Conservation (phyloP, 2,329 filamentous ascomycete genomes). For the Pyricularia pennisetigena region DNA sequence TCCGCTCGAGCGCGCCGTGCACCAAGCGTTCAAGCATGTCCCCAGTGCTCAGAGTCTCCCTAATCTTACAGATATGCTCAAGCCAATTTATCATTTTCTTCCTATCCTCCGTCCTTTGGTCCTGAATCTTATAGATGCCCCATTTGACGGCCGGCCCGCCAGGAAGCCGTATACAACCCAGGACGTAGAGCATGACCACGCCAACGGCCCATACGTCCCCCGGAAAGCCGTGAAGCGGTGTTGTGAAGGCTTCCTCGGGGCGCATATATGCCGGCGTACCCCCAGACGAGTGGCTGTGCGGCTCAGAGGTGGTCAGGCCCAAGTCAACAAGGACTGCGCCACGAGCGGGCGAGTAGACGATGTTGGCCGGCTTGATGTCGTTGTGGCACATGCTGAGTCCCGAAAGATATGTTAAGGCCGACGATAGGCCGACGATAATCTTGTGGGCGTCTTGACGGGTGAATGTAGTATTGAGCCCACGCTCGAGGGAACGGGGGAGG, state of each 20-base stretch:
- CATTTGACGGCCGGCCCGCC: too few relatives aligned
- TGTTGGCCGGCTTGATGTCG: conserved; percentile 53
- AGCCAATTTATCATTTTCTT: too few relatives aligned
- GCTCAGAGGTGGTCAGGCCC: conserved; percentile 39
- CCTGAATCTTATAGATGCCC: too few relatives aligned
- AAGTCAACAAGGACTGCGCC: conserved; percentile 52
- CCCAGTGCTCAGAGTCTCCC: too few relatives aligned
- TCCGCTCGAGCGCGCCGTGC: too few relatives aligned
- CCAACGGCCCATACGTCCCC: conserved; percentile 52
- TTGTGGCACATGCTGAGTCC: conserved; percentile 44
- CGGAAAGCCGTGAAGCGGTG: conserved; percentile 39
- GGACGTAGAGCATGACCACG: conserved; percentile 49
- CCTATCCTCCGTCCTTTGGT: too few relatives aligned
- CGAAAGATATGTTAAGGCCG: background rate
- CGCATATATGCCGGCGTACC: conserved; percentile 53
- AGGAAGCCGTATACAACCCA: too few relatives aligned
- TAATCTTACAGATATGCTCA: too few relatives aligned
- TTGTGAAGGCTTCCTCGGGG: conserved; percentile 41
- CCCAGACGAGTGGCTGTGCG: conserved; percentile 35
- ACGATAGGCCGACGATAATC: background rate
- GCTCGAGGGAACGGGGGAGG: background rate
- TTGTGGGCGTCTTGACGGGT: background rate
- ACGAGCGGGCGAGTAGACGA: conserved; percentile 47
- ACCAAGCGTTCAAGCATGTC: too few relatives aligned
- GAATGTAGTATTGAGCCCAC: background rate